phyloP scores from a whole-genome alignment of 2,329 filamentous ascomycete species.

The Aphanocladium album region DNA sequence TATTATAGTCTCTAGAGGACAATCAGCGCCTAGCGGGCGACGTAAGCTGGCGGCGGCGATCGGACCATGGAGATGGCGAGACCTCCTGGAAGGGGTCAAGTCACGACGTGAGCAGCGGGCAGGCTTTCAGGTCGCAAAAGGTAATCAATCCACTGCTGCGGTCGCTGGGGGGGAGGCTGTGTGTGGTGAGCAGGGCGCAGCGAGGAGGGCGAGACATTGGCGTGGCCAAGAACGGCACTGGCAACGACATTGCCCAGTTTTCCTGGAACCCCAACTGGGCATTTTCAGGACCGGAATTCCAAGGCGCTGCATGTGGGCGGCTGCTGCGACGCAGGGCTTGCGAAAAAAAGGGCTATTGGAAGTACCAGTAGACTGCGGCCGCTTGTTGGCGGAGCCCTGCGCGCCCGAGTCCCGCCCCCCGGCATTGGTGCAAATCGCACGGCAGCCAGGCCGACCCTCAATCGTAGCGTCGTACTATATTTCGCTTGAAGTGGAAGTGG shows the following conservation, averaged over 20 bases:
- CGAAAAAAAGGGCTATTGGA: too few species aligned
- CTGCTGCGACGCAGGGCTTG: not conserved
- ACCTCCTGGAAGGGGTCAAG: not conserved
- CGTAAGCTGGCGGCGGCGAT: constrained; percentile 6
- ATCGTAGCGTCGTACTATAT: not conserved
- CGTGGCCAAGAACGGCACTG: not conserved
- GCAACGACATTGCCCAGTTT: not conserved
- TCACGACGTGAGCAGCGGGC: not conserved
- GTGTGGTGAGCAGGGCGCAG: constrained; percentile 7
- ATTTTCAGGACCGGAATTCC: not conserved
- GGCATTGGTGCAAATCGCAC: not conserved
- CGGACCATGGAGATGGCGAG: not conserved
- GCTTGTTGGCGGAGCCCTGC: not conserved
- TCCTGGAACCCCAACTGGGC: not conserved
- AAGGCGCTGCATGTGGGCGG: not conserved
- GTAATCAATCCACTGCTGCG: constrained; percentile 2
- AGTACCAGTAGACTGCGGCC: not conserved
- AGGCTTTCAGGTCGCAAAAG: not conserved
- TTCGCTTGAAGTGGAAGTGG: constrained; percentile 12
- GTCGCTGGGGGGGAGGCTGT: not conserved
- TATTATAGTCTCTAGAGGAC: not conserved
- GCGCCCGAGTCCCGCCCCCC: not conserved
- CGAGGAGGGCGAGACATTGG: not conserved
- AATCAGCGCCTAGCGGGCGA: constrained; percentile 1
- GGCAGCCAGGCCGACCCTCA: not conserved